These are phyloP conservation scores for Trypanosoma lewisi DNA, from an alignment of 208 protist genomes.

Conservation along the genomic window DNA sequence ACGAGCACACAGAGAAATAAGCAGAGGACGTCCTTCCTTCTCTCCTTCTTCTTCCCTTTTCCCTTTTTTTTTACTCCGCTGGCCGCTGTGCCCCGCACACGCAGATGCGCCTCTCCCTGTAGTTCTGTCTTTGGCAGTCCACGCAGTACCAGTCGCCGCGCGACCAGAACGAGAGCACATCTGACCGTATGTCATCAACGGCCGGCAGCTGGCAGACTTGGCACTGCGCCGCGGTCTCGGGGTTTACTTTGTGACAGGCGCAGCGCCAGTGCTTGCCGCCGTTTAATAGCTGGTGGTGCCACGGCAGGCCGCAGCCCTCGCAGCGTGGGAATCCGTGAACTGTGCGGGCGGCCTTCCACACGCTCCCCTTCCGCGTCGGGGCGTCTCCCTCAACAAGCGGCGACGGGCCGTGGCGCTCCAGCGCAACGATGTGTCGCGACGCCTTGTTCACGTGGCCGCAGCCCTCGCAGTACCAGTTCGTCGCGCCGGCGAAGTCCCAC, in stretches of 20 bases:
- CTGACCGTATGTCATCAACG: slow-evolving; percentile 29
- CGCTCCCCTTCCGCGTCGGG: background rate
- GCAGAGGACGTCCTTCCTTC: no score
- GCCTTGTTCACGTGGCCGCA: slow-evolving; percentile 67
- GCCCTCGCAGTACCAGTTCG: slow-evolving; percentile 69
- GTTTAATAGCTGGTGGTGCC: slow-evolving; percentile 52
- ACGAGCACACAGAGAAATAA: no score
- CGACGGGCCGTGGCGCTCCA: slow-evolving; percentile 8
- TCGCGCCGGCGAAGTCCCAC: slow-evolving; percentile 60
- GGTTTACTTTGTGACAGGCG: slow-evolving; percentile 68
- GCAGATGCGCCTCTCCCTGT: slow-evolving; percentile 50
- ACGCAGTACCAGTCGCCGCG: slow-evolving; percentile 70
- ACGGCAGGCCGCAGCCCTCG: slow-evolving; percentile 49
- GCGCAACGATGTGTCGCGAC: slow-evolving; percentile 40
- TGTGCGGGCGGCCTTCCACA: slow-evolving; percentile 26
- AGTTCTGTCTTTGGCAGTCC: slow-evolving; percentile 53
- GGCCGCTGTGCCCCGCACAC: slow-evolving; percentile 35
- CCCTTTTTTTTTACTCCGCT: background rate
- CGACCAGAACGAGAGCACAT: slow-evolving; percentile 64
- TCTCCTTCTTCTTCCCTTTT: background rate
- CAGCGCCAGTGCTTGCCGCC: slow-evolving; percentile 60
- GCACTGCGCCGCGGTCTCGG: slow-evolving; percentile 23
- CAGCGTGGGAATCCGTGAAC: slow-evolving; percentile 37
- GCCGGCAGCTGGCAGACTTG: slow-evolving; percentile 56
- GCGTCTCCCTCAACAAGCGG: background rate